Conservation (phyloP, 768 basidiomycete genomes). For the Mycena galopus region DNA sequence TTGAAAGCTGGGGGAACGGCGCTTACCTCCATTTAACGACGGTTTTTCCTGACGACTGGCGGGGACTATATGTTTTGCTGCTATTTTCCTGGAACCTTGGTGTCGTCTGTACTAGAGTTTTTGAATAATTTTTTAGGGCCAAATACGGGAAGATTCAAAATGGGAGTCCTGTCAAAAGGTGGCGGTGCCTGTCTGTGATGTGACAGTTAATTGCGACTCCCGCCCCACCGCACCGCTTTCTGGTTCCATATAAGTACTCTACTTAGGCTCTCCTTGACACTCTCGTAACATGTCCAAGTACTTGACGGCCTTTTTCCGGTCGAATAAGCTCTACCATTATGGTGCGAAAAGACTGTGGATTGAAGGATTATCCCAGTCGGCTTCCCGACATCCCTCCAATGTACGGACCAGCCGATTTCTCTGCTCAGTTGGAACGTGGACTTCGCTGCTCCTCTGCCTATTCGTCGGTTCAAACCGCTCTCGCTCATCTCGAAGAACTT, state of each 20-base stretch:
- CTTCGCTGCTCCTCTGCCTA: slow-evolving; percentile 43
- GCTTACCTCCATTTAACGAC: slow-evolving; percentile 19
- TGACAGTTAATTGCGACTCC: no score
- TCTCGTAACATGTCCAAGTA: no score
- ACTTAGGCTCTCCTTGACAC: no score
- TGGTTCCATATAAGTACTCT: no score
- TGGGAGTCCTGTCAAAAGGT: neutral
- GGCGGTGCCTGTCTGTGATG: no score
- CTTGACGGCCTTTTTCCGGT: neutral
- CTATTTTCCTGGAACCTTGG: neutral
- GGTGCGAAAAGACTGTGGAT: neutral
- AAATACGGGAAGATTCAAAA: no score
- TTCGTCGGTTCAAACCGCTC: slow-evolving; percentile 51
- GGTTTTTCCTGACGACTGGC: neutral
- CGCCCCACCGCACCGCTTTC: no score
- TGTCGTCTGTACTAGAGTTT: neutral
- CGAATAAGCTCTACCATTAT: slow-evolving; percentile 4
- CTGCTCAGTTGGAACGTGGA: slow-evolving; percentile 67
- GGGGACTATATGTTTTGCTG: neutral
- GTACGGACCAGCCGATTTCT: neutral
- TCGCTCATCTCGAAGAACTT: slow-evolving; percentile 52
- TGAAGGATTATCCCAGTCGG: neutral
- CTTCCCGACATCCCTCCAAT: neutral
- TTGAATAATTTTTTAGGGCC: no score
- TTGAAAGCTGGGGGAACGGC: slow-evolving; percentile 33